Conservation (phyloP, 2,329 filamentous ascomycete genomes). For the Pestalotiopsis sp. region DNA sequence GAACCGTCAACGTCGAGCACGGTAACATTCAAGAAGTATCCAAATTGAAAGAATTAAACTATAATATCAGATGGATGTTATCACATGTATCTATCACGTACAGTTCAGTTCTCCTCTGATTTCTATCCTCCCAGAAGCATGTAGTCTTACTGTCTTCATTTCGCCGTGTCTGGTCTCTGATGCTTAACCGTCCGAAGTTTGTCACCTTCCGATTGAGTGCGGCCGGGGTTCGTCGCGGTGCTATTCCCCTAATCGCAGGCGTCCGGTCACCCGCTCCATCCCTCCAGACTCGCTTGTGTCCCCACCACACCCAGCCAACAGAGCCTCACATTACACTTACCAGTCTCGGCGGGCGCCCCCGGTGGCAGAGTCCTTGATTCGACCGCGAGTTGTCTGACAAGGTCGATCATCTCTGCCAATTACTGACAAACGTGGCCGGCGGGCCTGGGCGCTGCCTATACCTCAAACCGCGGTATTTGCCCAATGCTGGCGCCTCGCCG, state of each 20-base stretch:
- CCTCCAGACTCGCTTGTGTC: constrained; percentile 2
- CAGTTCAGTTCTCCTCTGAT: not conserved
- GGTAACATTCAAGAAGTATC: not conserved
- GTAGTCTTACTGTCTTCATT: not conserved
- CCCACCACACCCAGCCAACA: not conserved
- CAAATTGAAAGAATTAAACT: not conserved
- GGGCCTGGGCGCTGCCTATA: not conserved
- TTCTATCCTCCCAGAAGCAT: not conserved
- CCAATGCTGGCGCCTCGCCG: not conserved
- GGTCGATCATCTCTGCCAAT: not conserved
- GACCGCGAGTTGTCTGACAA: not conserved
- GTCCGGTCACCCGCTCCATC: not conserved
- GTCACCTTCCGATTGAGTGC: constrained; percentile 11
- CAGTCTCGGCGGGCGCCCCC: constrained; percentile 1
- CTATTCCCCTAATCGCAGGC: constrained; percentile 14
- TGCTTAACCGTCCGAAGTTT: constrained; percentile 8
- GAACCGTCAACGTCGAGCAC: not conserved
- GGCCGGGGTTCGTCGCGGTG: constrained; percentile 3
- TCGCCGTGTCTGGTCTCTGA: not conserved
- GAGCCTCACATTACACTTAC: constrained; percentile 13
- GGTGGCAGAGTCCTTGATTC: constrained; percentile 1
- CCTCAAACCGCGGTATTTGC: constrained; percentile 12
- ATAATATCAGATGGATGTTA: not conserved
- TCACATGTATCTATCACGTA: not conserved
- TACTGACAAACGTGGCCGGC: not conserved